A percentile compares a stretch with the other conserved stretches of the same genome.
Evolutionary conservation across 352 stramenopile genomes (phyloP).

Genomic region (Pythium plurisporium): DNA sequence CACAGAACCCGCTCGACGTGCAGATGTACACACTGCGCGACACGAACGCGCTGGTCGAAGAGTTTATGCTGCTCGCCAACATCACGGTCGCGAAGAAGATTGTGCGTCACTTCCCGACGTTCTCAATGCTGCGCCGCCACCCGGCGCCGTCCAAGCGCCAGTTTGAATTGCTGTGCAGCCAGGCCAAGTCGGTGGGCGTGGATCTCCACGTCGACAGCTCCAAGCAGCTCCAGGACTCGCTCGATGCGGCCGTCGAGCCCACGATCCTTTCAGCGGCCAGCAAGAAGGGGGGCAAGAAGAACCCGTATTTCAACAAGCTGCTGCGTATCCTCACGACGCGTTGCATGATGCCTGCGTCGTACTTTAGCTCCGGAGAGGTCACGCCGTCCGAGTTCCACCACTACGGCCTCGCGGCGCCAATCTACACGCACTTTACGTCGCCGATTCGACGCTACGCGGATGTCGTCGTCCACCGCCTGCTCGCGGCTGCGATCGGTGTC

Average conservation of each 20-base stretch:
- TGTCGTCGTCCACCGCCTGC: constrained; percentile 96
- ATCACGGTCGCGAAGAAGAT: constrained; percentile 97
- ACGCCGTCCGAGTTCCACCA: constrained; percentile 96
- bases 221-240: constrained; percentile 69
- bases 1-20: constrained; percentile 97
- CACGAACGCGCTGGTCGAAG: constrained; percentile 97
- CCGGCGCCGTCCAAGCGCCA: constrained; percentile 92
- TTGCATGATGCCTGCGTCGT: constrained; percentile 98
- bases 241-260: constrained; percentile 71
- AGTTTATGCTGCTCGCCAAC: constrained; percentile 99
- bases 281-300: constrained; percentile 31
- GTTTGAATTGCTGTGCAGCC: constrained; percentile 86
- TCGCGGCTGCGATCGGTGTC: constrained; percentile 96
- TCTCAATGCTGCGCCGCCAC: constrained; percentile 94
- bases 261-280: constrained; percentile 20
- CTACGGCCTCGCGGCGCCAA: constrained; percentile 96
- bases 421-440: constrained; percentile 99
- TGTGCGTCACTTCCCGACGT: constrained; percentile 91
- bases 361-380: constrained; percentile 97
- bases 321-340: constrained; percentile 95
- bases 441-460: constrained; percentile 98
- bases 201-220: constrained; percentile 74
- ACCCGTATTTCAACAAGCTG: constrained; percentile 99
- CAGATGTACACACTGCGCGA: constrained; percentile 95
- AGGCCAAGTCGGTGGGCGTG: constrained; percentile 80